These are phyloP conservation scores for Syzygium malaccense DNA, from an alignment of 441 rosid species.

Conservation along the genomic window DNA sequence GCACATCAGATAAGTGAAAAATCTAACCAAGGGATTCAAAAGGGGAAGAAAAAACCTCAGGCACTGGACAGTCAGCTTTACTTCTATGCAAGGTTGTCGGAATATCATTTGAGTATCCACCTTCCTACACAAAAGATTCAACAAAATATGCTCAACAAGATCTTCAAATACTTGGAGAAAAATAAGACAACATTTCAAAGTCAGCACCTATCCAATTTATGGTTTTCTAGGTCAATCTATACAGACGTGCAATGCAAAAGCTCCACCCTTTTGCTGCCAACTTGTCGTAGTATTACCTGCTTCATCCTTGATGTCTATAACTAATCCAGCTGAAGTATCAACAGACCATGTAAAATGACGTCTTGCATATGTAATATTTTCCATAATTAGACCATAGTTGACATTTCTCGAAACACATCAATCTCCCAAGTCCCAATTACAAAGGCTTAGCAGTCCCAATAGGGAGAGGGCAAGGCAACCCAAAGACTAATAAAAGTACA, in stretches of 20 bases:
- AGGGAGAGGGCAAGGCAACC: neutral
- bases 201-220: neutral
- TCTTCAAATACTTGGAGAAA: neutral
- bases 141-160: neutral
- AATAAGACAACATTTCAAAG: neutral
- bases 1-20: conserved; percentile 9
- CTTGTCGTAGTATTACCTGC: neutral
- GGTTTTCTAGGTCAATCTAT: neutral
- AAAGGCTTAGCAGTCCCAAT: neutral
- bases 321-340: neutral
- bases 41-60: conserved; percentile 47
- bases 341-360: neutral
- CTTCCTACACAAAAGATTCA: conserved; percentile 40
- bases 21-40: neutral
- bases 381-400: neutral
- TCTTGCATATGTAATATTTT: neutral
- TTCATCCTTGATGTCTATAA: neutral
- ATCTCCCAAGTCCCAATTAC: neutral
- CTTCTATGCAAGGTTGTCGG: conserved; percentile 93
- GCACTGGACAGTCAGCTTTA: conserved; percentile 93
- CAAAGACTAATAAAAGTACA: neutral
- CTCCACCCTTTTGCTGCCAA: neutral
- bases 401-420: neutral
- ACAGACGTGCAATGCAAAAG: neutral
- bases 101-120: conserved; percentile 82